Conservation (phyloP, 768 basidiomycete genomes). For the Naganishia vishniacii region DNA sequence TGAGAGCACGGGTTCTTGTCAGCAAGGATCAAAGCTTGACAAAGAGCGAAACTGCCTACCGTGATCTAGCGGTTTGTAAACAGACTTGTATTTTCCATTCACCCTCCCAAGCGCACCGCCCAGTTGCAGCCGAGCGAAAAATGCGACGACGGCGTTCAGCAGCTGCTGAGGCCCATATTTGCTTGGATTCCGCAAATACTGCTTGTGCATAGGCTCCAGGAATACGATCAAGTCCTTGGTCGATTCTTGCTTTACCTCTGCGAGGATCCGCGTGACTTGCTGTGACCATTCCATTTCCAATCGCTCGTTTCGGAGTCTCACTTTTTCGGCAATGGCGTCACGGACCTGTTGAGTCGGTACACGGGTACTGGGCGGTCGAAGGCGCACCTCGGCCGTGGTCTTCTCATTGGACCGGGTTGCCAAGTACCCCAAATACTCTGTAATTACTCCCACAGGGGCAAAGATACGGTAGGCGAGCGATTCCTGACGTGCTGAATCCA, state of each 20-base stretch:
- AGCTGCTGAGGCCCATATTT: conserved; percentile 10
- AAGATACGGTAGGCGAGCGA: conserved; percentile 23
- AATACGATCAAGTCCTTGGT: background rate
- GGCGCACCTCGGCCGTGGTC: background rate
- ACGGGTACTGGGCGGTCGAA: background rate
- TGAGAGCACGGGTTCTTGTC: background rate
- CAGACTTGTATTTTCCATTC: too few relatives aligned
- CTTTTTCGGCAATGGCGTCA: conserved; percentile 17
- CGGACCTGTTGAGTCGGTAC: conserved; percentile 7
- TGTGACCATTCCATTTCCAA: conserved; percentile 18
- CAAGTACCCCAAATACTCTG: background rate
- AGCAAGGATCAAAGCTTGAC: too few relatives aligned
- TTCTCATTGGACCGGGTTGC: background rate
- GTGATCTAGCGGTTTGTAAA: too few relatives aligned
- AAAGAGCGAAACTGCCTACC: too few relatives aligned
- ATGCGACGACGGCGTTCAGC: conserved; percentile 11
- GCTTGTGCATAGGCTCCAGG: conserved; percentile 21
- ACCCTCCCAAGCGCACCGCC: background rate
- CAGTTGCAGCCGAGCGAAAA: background rate
- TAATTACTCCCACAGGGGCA: conserved; percentile 16
- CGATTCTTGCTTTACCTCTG: background rate
- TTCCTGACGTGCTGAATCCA: background rate
- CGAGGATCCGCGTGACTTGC: background rate
- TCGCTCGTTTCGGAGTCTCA: background rate
- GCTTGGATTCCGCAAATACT: conserved; percentile 18